Evolutionary conservation across 108 stramenopile genomes (phyloP).

Genomic region (Chaetoceros tenuissimus): DNA sequence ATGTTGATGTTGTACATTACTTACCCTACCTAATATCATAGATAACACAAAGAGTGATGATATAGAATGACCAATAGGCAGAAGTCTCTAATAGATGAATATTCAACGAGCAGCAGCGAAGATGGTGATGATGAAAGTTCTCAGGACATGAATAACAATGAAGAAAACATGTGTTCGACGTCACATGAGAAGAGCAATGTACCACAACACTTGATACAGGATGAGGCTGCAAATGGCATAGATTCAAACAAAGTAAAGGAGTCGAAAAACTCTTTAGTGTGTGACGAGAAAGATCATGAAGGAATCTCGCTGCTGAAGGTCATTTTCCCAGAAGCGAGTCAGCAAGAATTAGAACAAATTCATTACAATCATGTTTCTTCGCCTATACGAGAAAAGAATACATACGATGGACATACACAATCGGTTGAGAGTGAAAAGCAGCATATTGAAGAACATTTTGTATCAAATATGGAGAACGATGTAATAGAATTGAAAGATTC

Average conservation of each 20-base stretch:
- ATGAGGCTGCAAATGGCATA: background rate
- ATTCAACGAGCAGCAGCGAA: background rate
- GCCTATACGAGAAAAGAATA: background rate
- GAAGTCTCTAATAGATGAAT: background rate
- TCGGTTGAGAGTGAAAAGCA: background rate
- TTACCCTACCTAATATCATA: background rate
- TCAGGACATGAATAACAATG: too few species aligned
- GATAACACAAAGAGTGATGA: background rate
- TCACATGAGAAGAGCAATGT: too few species aligned
- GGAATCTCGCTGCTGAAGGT: conserved; percentile 30
- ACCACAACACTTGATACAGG: too few species aligned
- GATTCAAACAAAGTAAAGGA: background rate
- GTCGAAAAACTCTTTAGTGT: background rate
- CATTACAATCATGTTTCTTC: conserved; percentile 12
- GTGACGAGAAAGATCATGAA: conserved; percentile 1
- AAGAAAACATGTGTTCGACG: too few species aligned
- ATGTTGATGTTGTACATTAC: background rate
- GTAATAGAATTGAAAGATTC: background rate
- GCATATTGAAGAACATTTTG: too few species aligned
- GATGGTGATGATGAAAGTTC: background rate
- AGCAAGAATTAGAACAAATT: conserved; percentile 15
- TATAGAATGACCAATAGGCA: too few species aligned
- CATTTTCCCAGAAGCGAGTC: conserved; percentile 36
- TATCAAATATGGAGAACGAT: conserved; percentile 2
- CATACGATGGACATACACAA: conserved; percentile 4